Conservation (phyloP, 78 protist species). For the Acrasis kona region DNA sequence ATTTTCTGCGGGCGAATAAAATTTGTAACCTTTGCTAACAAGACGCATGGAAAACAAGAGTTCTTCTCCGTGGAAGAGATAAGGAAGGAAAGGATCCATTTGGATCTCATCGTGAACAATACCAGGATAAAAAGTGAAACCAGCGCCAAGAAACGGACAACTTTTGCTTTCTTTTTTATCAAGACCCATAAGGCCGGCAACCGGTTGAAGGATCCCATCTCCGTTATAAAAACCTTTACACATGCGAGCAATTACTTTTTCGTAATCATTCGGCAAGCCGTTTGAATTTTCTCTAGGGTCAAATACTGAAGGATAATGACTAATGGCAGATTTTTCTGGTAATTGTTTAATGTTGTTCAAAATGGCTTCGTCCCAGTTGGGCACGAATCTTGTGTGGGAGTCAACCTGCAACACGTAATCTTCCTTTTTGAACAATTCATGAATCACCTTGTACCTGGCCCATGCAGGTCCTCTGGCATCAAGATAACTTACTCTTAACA, state of each 20-base stretch:
- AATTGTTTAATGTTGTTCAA: too few relatives aligned
- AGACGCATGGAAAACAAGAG: background rate
- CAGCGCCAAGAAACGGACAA: conserved; percentile 22
- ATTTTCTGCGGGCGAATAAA: background rate
- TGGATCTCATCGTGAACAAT: conserved; percentile 3
- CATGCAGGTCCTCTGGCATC: conserved; percentile 16
- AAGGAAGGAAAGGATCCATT: conserved; percentile 16
- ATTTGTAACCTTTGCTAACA: conserved; percentile 1
- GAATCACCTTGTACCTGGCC: background rate
- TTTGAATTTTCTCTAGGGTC: too few relatives aligned
- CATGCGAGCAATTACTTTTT: too few relatives aligned
- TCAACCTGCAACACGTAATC: conserved; percentile 15
- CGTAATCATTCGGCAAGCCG: too few relatives aligned
- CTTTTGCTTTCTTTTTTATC: too few relatives aligned
- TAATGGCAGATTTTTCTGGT: too few relatives aligned
- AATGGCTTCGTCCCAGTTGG: conserved; percentile 13
- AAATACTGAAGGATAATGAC: too few relatives aligned
- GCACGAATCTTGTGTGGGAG: conserved; percentile 25
- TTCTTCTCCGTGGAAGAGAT: conserved; percentile 19
- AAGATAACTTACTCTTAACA: background rate
- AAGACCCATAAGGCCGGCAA: too few relatives aligned
- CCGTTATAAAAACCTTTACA: too few relatives aligned
- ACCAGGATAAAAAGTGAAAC: conserved; percentile 8
- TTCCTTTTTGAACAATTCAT: background rate
- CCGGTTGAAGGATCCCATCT: too few relatives aligned